Evolutionary conservation across 139 green algal genomes (phyloP), one percentile per base, ranked within the genome.

Genomic region (Micractinium conductrix): DNA sequence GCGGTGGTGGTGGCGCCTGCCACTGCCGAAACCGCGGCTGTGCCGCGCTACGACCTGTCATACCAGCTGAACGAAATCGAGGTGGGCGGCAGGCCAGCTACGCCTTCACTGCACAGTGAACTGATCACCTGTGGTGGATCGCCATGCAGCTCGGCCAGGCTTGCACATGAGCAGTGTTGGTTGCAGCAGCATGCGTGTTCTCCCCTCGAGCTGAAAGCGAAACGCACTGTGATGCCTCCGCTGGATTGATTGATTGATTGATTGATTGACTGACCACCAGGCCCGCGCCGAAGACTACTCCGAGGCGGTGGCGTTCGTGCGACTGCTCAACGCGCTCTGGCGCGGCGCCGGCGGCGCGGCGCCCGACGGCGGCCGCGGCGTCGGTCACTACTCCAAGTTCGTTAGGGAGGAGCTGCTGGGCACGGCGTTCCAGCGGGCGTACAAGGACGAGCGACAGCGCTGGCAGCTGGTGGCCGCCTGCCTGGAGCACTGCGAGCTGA

Each of bases 21-120:
- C 2, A 67, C 33, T 19, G 40, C 43, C 28, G 44, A 88, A 38
- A 67, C 33, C 33, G 19, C 70, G 8, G 50, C 60, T 19, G 85
- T 75, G 35, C 58, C 73, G 0, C 81, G 69, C 14, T 92, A 91
- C 43, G 90, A 93, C 84, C 83, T 93, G 55, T 88, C 58, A 42
- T 93, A 93, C 73, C 94, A 97, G 78, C 87, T 97, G 19, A 93
- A 92, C 55, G 94, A 97, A 84, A 90, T 96, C 33, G 93, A 96
- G 87, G 88, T 90, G 48, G 48, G 48, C 48, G 48, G 48, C 12
- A n/a, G n/a, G n/a, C n/a, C n/a, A n/a, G n/a, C n/a, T n/a, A n/a
- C n/a, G n/a, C n/a, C n/a, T n/a, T n/a, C n/a, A n/a, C n/a, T n/a
- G n/a, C n/a, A n/a, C n/a, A n/a, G n/a, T n/a, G n/a, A n/a, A n/a